phyloP scores from a whole-genome alignment of 768 basidiomycete genomes.

The Podaxis carcinomalis region DNA sequence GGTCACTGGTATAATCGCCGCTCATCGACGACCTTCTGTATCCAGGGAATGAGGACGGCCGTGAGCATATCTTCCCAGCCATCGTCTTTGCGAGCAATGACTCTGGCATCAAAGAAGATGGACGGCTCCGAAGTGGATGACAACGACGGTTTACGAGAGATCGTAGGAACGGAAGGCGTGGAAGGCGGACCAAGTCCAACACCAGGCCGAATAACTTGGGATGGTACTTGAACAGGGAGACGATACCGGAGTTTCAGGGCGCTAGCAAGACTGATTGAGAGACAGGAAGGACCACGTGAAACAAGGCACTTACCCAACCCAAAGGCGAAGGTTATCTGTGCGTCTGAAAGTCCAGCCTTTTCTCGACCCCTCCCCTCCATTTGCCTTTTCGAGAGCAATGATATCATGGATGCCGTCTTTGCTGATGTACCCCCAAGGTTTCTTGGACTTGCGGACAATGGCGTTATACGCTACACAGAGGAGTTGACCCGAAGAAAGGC shows the following conservation, averaged over 20 bases:
- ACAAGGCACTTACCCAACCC: slow-evolving; percentile 65
- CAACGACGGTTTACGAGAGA: slow-evolving; percentile 11
- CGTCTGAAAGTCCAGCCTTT: slow-evolving; percentile 79
- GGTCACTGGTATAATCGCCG: slow-evolving; percentile 11
- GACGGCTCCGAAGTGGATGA: slow-evolving; percentile 23
- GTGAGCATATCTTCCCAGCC: slow-evolving; percentile 86
- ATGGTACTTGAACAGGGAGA: slow-evolving; percentile 60
- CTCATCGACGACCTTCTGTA: slow-evolving; percentile 65
- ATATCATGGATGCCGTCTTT: slow-evolving; percentile 78
- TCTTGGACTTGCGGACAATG: slow-evolving; percentile 72
- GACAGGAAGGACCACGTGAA: not conserved
- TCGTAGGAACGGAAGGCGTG: slow-evolving; percentile 18
- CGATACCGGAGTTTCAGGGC: slow-evolving; percentile 82
- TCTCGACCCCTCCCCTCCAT: slow-evolving; percentile 41
- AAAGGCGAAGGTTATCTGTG: slow-evolving; percentile 80
- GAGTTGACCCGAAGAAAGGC: slow-evolving; percentile 71
- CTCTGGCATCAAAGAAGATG: slow-evolving; percentile 60
- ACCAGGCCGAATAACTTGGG: slow-evolving; percentile 23
- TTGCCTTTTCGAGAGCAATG: slow-evolving; percentile 53
- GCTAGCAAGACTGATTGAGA: slow-evolving; percentile 28
- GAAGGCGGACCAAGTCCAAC: slow-evolving; percentile 19
- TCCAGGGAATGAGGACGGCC: slow-evolving; percentile 58
- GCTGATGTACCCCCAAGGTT: slow-evolving; percentile 87
- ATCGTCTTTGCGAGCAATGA: slow-evolving; percentile 66
- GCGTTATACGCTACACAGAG: slow-evolving; percentile 80